A percentile compares a stretch with the other conserved stretches of the same genome.
Evolutionary conservation across 2,329 filamentous ascomycete genomes (phyloP).

Genomic region (Cryphonectria naterciae): DNA sequence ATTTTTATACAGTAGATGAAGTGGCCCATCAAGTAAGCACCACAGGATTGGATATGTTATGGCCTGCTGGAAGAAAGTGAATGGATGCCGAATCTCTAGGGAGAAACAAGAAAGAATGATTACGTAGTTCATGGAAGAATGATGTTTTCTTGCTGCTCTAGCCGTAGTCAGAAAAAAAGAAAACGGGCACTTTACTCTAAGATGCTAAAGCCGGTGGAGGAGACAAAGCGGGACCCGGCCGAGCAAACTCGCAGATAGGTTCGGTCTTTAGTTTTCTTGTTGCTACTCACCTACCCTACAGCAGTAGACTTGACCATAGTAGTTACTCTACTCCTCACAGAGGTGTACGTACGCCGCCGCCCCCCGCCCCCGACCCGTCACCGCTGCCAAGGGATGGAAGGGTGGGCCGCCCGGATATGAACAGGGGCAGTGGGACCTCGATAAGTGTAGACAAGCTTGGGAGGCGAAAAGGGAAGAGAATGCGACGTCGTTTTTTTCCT

Average conservation of each 20-base stretch:
- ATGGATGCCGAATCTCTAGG: too few relatives aligned
- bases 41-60: too few relatives aligned
- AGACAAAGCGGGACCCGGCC: background rate
- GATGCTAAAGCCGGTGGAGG: too few relatives aligned
- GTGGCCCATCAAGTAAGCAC: too few relatives aligned
- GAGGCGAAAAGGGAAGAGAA: background rate
- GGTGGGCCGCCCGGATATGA: constrained; percentile 2
- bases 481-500: background rate
- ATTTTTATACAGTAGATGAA: too few relatives aligned
- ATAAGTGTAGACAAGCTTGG: background rate
- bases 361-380: background rate
- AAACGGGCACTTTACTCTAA: too few relatives aligned
- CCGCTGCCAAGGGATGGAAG: background rate
- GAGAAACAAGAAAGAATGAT: too few relatives aligned
- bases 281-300: background rate
- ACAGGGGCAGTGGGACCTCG: constrained; percentile 2
- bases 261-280: background rate
- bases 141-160: too few relatives aligned
- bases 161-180: too few relatives aligned
- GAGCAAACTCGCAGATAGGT: background rate
- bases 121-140: too few relatives aligned
- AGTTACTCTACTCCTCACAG: too few relatives aligned
- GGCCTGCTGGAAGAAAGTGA: too few relatives aligned
- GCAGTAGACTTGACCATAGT: background rate
- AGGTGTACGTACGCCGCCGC: background rate